Conservation (phyloP, 768 basidiomycete genomes). For the Boletus fagicola region DNA sequence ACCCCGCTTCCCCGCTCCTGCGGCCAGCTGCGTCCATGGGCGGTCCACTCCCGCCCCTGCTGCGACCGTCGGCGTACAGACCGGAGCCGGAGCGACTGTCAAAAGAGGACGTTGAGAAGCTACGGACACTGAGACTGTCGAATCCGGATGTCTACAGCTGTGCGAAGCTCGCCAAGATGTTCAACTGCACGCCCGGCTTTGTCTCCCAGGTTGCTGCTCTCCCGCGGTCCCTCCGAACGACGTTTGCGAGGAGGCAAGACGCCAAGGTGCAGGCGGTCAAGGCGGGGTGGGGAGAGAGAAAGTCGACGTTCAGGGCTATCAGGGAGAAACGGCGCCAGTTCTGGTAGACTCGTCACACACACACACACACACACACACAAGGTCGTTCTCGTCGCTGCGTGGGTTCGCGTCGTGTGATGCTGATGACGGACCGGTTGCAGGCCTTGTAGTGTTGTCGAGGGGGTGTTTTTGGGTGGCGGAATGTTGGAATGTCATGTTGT, state of each 20-base stretch:
- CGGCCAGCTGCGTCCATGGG: slow-evolving; percentile 33
- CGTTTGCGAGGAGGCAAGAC: slow-evolving; percentile 44
- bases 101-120: slow-evolving; percentile 51
- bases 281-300: slow-evolving; percentile 70
- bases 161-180: slow-evolving; percentile 68
- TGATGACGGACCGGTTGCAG: not conserved
- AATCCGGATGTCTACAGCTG: slow-evolving; percentile 63
- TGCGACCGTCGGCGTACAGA: slow-evolving; percentile 41
- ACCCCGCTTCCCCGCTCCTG: slow-evolving; percentile 72
- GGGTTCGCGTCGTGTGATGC: not conserved
- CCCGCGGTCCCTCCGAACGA: slow-evolving; percentile 47
- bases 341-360: slow-evolving; percentile 59
- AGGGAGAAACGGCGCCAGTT: slow-evolving; percentile 63
- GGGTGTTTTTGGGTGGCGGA: not conserved
- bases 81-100: slow-evolving; percentile 42
- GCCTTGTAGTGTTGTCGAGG: not conserved
- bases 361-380: too few relatives aligned
- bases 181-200: slow-evolving; percentile 68
- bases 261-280: slow-evolving; percentile 45
- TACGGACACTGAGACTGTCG: slow-evolving; percentile 54
- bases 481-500: not conserved
- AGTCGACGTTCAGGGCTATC: slow-evolving; percentile 59
- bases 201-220: slow-evolving; percentile 65
- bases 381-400: slow-evolving; percentile 9
- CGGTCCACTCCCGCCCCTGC: slow-evolving; percentile 46